Conservation (phyloP, 805 yeast genomes). For the Ogataea neopini region DNA sequence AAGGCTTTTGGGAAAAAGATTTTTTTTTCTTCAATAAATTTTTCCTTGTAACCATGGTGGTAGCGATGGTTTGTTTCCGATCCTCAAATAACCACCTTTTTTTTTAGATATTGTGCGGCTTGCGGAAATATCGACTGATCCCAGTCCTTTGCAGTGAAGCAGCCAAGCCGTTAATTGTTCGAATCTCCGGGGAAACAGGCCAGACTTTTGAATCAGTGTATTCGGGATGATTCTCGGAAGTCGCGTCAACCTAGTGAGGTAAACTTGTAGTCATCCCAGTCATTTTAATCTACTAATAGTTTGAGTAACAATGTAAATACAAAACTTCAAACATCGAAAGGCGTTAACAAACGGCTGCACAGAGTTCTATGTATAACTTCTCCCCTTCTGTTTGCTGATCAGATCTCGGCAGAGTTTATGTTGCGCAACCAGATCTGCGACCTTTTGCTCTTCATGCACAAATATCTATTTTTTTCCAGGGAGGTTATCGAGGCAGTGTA, state of each 20-base stretch:
- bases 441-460: background rate
- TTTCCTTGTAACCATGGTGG: background rate
- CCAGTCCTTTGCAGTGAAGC: background rate
- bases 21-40: background rate
- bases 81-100: background rate
- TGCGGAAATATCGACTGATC: background rate
- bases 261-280: too few relatives aligned
- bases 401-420: constrained; percentile 1
- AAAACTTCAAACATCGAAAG: too few relatives aligned
- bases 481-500: background rate
- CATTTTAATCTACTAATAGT: too few relatives aligned
- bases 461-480: background rate
- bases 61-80: background rate
- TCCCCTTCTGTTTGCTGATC: background rate
- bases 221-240: background rate
- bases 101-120: background rate
- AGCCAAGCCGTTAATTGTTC: background rate
- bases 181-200: constrained; percentile 1
- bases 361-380: background rate
- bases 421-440: background rate
- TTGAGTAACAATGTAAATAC: too few relatives aligned
- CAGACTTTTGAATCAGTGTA: background rate
- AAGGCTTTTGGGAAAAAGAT: background rate
- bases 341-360: background rate
- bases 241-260: background rate